Percentiles rank a stretch among this genome's conserved stretches.
phyloP scores from a whole-genome alignment of 1,284 basidiomycete genomes.

The Apiotrichum akiyoshidainum region DNA sequence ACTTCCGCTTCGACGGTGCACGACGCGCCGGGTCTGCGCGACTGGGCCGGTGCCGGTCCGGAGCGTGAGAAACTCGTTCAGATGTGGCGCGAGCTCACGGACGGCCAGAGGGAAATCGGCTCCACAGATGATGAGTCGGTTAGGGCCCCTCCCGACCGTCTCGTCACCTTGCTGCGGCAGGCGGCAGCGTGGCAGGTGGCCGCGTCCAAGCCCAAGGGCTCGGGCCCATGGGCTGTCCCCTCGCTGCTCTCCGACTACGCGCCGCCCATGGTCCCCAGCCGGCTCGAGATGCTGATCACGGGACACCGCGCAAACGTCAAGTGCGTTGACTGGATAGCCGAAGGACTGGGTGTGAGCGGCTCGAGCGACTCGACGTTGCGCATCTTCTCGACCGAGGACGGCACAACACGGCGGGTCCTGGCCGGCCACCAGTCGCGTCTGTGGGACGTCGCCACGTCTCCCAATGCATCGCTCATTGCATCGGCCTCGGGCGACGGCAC shows the following conservation, averaged over 20 bases:
- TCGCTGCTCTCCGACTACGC: slow-evolving; percentile 45
- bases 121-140: not conserved
- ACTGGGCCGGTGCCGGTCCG: slow-evolving; percentile 52
- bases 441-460: slow-evolving; percentile 49
- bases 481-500: slow-evolving; percentile 53
- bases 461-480: slow-evolving; percentile 35
- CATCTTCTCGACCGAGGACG: slow-evolving; percentile 35
- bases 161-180: slow-evolving; percentile 52
- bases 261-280: slow-evolving; percentile 35
- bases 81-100: slow-evolving; percentile 50
- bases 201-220: slow-evolving; percentile 9
- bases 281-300: slow-evolving; percentile 32
- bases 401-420: slow-evolving; percentile 29
- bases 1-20: slow-evolving; percentile 53
- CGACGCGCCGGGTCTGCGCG: slow-evolving; percentile 53
- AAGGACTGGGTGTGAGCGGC: slow-evolving; percentile 50
- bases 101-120: slow-evolving; percentile 10
- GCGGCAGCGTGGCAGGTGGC: slow-evolving; percentile 54
- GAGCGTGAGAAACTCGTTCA: slow-evolving; percentile 46
- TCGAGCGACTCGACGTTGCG: slow-evolving; percentile 49
- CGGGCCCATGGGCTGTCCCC: slow-evolving; percentile 21
- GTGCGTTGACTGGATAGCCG: slow-evolving; percentile 51
- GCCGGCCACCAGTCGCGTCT: slow-evolving; percentile 51
- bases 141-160: slow-evolving; percentile 33
- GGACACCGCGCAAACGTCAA: slow-evolving; percentile 54